Base-by-base conservation (phyloP, 73 alveolate species). In the Blepharisma japonicum region DNA sequence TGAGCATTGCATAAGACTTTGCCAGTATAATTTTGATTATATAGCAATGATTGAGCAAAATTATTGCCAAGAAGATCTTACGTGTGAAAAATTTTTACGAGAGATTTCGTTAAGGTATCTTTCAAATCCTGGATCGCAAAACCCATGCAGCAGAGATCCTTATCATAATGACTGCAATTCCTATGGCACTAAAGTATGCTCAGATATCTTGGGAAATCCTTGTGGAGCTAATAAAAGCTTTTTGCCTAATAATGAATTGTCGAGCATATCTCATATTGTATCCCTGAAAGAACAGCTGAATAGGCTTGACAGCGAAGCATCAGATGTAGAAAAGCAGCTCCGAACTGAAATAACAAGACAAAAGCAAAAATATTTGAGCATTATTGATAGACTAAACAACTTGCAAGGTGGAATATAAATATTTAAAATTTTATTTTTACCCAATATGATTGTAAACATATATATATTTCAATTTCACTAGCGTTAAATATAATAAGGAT, bases 11-110 rank as follows among this genome's bases (percentile, higher is more conserved):
- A 18, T 61, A n/a, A n/a, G 46, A 61, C 47, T 61, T 9, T 20
- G 74, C 46, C 74, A 61, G 23, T 61, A 20, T 25, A 61, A 61
- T 25, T 61, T 61, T 39, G 74, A 61, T 25, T 61, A 61, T 25
- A 39, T 61, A 8, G 47, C 74, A 0, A 8, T 61, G 11, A n/a
- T 61, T 61, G 47, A 61, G 5, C 47, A 61, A 8, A 39, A 25
- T n/a, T 61, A 61, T 25, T 61, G 74, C 47, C 50, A 61, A 25
- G 47, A 25, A 8, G 74, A 61, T 61, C 18, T 20, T 20, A 14
- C 74, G n/a, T 61, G 74, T 61, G 74, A 61, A 39, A 61, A 61
- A 8, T 61, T 61, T 25, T 5, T 61, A 18, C 39, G 74, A 5
- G 74, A 61, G 11, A 11, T 61, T 39, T n/a, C 74, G 23, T 61